Evolutionary conservation across 2,329 filamentous ascomycete species (phyloP).

Genomic region (Paraphaeosphaeria minitans): DNA sequence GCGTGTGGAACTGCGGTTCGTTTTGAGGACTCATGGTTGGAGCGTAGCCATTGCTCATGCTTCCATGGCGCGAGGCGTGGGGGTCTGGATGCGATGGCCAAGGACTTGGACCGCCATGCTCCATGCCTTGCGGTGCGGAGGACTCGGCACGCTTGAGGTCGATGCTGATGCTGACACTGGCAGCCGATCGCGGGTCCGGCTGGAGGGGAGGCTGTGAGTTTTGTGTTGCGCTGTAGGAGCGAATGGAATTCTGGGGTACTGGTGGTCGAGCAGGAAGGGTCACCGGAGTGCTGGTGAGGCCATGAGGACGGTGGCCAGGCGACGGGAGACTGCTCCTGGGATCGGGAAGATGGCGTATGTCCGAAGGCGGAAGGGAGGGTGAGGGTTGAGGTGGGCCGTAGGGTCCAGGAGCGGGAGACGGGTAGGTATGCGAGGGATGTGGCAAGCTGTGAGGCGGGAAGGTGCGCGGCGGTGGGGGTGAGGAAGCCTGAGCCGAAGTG

Average conservation of each 20-base stretch:
- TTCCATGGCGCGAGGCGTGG: slow-evolving; percentile 30
- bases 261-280: slow-evolving; percentile 28
- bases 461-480: slow-evolving; percentile 34
- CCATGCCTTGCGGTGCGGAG: slow-evolving; percentile 32
- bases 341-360: slow-evolving; percentile 41
- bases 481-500: slow-evolving; percentile 35
- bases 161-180: slow-evolving; percentile 33
- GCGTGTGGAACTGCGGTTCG: slow-evolving; percentile 40
- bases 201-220: slow-evolving; percentile 35
- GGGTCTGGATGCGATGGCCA: slow-evolving; percentile 43
- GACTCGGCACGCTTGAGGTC: slow-evolving; percentile 28
- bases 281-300: slow-evolving; percentile 39
- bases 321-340: slow-evolving; percentile 39
- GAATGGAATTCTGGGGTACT: slow-evolving; percentile 40
- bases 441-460: slow-evolving; percentile 35
- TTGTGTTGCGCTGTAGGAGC: slow-evolving; percentile 37
- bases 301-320: slow-evolving; percentile 43
- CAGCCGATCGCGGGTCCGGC: slow-evolving; percentile 24
- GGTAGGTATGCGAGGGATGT: slow-evolving; percentile 30
- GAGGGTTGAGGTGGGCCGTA: slow-evolving; percentile 35
- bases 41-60: slow-evolving; percentile 40
- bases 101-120: slow-evolving; percentile 40
- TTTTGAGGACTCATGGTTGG: slow-evolving; percentile 38
- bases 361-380: slow-evolving; percentile 40
- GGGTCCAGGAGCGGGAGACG: slow-evolving; percentile 25